These are phyloP conservation scores for Aspergillus hancockii DNA, from an alignment of 495 filamentous ascomycete genomes.

Conservation along the genomic window DNA sequence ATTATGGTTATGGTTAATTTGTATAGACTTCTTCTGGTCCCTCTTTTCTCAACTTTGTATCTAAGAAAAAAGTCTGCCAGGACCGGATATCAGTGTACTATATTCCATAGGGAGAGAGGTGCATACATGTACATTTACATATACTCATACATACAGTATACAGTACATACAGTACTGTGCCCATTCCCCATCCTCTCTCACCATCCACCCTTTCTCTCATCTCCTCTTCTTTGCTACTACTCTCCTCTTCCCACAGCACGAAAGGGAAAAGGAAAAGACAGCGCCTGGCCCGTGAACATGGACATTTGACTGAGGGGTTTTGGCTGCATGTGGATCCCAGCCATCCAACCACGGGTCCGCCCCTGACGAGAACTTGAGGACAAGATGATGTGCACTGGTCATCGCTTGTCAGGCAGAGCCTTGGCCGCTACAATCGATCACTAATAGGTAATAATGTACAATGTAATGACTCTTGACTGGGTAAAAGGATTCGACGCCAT, in stretches of 20 bases:
- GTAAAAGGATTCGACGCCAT: background rate
- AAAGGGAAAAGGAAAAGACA: background rate
- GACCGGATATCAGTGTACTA: background rate
- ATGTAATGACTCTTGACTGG: slow-evolving; percentile 3
- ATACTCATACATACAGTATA: background rate
- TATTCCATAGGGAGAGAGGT: background rate
- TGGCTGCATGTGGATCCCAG: slow-evolving; percentile 15
- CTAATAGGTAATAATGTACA: slow-evolving; percentile 12
- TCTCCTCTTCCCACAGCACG: background rate
- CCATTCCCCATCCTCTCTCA: too few relatives aligned
- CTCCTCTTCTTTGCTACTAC: too few relatives aligned
- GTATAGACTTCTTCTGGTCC: slow-evolving; percentile 3
- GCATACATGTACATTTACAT: background rate
- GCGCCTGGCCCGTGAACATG: slow-evolving; percentile 18
- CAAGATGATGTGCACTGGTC: slow-evolving; percentile 29
- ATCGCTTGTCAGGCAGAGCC: slow-evolving; percentile 17
- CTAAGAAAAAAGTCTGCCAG: background rate
- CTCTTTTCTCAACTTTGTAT: background rate
- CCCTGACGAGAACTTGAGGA: slow-evolving; percentile 24
- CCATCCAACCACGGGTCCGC: slow-evolving; percentile 23
- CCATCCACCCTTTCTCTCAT: too few relatives aligned
- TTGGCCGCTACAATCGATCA: slow-evolving; percentile 10
- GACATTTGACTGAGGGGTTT: slow-evolving; percentile 26
- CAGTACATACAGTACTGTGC: background rate
- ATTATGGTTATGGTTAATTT: slow-evolving; percentile 5